phyloP scores from a whole-genome alignment of 768 basidiomycete genomes.

The Mycena alexandri region DNA sequence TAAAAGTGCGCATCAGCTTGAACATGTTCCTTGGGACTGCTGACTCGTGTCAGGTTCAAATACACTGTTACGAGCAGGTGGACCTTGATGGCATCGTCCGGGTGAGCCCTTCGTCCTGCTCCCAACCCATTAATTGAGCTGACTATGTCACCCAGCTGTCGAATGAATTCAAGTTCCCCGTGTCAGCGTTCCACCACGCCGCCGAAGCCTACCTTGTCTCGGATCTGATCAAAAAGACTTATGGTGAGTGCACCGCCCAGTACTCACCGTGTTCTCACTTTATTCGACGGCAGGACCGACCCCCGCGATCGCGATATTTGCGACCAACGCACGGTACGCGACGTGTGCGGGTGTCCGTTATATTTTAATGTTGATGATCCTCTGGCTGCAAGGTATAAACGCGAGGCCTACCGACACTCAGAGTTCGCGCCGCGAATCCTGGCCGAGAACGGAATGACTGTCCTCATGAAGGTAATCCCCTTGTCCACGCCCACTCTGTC shows the following conservation, averaged over 20 bases:
- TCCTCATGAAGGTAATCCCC: slow-evolving; percentile 77
- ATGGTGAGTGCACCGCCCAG: slow-evolving; percentile 54
- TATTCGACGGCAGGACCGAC: slow-evolving; percentile 61
- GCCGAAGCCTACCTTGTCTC: slow-evolving; percentile 89
- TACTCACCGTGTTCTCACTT: neutral
- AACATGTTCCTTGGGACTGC: too few species aligned
- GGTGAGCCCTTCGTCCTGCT: slow-evolving; percentile 53
- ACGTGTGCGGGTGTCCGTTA: neutral
- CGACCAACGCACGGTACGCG: slow-evolving; percentile 56
- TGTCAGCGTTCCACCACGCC: slow-evolving; percentile 84
- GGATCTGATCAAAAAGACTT: slow-evolving; percentile 77
- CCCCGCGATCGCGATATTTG: slow-evolving; percentile 86
- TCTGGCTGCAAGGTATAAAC: slow-evolving; percentile 76
- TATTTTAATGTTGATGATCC: slow-evolving; percentile 10
- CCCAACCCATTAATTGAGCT: slow-evolving; percentile 24
- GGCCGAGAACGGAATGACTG: slow-evolving; percentile 72
- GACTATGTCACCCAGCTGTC: slow-evolving; percentile 62
- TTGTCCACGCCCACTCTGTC: neutral
- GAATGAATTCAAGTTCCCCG: slow-evolving; percentile 87
- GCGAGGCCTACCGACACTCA: slow-evolving; percentile 84
- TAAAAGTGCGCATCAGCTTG: slow-evolving; percentile 66
- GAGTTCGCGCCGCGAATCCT: slow-evolving; percentile 86
- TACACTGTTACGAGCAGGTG: slow-evolving; percentile 70
- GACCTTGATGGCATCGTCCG: slow-evolving; percentile 81
- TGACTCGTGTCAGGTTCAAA: slow-evolving; percentile 56